A percentile compares a stretch with the other conserved stretches of the same genome.
Conservation (phyloP, 257 asterid species). For the Capsicum rhomboideum region DNA sequence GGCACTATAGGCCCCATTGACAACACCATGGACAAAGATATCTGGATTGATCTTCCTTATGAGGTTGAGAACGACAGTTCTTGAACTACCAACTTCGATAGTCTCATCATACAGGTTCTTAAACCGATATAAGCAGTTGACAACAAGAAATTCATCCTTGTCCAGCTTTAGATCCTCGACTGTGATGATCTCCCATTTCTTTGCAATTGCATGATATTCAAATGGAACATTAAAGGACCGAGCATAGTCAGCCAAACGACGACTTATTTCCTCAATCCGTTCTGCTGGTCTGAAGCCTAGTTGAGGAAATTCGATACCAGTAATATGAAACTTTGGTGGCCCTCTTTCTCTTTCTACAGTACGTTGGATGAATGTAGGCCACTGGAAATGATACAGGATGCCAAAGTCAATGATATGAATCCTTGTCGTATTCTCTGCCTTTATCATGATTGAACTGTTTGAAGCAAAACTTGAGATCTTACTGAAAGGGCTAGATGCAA, state of each 20-base stretch:
- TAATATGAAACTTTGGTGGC: conserved; percentile 55
- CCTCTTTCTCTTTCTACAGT: conserved; percentile 44
- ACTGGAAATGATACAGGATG: conserved; percentile 58
- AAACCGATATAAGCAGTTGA: conserved; percentile 41
- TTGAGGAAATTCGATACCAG: conserved; percentile 68
- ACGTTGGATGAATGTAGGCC: conserved; percentile 50
- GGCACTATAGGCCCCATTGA: conserved; percentile 60
- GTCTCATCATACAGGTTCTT: conserved; percentile 64
- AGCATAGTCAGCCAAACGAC: conserved; percentile 47
- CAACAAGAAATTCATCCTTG: conserved; percentile 49
- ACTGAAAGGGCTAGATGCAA: conserved; percentile 45
- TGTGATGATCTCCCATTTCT: conserved; percentile 59
- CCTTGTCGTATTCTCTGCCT: conserved; percentile 17
- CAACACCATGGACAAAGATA: conserved; percentile 49
- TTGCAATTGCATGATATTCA: conserved; percentile 55
- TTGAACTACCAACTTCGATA: conserved; percentile 38
- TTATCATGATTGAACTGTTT: conserved; percentile 30
- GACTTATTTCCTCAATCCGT: conserved; percentile 55
- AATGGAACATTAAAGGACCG: conserved; percentile 44
- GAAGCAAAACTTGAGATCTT: conserved; percentile 34
- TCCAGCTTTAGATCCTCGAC: conserved; percentile 54
- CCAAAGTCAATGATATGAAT: conserved; percentile 65
- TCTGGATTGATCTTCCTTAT: conserved; percentile 50
- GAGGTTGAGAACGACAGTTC: conserved; percentile 41
- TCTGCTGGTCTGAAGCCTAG: conserved; percentile 70